Conservation (phyloP, 2,329 filamentous ascomycete genomes). For the Myotisia sp. region DNA sequence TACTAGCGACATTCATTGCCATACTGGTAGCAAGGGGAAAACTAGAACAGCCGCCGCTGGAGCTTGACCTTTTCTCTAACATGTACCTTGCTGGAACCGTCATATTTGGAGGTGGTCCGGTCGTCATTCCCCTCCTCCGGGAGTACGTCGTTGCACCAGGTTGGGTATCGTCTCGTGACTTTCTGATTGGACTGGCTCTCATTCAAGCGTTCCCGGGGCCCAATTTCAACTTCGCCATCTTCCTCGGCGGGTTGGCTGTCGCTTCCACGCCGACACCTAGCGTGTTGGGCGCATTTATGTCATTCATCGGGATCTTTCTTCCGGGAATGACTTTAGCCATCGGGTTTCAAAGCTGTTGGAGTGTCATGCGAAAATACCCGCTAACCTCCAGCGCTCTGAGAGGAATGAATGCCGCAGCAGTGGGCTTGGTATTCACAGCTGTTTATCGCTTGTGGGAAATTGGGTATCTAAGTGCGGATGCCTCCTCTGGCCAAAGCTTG, state of each 20-base stretch:
- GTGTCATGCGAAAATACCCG: conserved; percentile 31
- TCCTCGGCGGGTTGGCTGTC: conserved; percentile 39
- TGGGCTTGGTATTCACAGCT: conserved; percentile 49
- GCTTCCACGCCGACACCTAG: conserved; percentile 20
- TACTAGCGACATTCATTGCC: conserved; percentile 38
- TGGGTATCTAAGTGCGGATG: conserved; percentile 41
- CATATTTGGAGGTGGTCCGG: conserved; percentile 50
- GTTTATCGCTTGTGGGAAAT: conserved; percentile 51
- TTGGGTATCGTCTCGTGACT: conserved; percentile 57
- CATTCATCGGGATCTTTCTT: conserved; percentile 32
- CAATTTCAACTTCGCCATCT: conserved; percentile 40
- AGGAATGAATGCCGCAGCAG: conserved; percentile 46
- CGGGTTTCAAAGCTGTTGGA: conserved; percentile 40
- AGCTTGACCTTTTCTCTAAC: conserved; percentile 53
- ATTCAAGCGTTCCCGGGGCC: conserved; percentile 56
- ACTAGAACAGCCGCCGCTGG: conserved; percentile 29
- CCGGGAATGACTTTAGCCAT: conserved; percentile 25
- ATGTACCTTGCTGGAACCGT: conserved; percentile 60
- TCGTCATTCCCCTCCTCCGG: conserved; percentile 49
- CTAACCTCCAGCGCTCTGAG: conserved; percentile 38
- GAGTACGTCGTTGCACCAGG: conserved; percentile 50
- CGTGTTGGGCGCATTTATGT: conserved; percentile 38
- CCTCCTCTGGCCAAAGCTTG: conserved; percentile 38
- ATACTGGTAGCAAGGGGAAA: conserved; percentile 39
- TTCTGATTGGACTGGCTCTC: conserved; percentile 57